Percentiles rank a stretch among this genome's conserved stretches.
phyloP scores from a whole-genome alignment of 2,329 filamentous ascomycete genomes.

The Trichoderma asperellum region DNA sequence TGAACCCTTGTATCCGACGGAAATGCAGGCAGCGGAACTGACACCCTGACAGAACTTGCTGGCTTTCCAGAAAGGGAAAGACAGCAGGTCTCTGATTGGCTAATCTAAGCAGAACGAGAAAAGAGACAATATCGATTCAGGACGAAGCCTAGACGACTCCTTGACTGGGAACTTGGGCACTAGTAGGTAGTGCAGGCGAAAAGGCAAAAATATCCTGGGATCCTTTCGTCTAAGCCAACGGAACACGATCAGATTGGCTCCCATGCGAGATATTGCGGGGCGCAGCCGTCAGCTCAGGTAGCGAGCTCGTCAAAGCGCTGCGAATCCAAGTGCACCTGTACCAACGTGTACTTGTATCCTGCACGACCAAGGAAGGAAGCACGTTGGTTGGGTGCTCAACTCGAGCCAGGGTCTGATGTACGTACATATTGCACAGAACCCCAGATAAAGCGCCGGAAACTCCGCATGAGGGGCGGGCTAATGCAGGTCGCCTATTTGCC shows the following conservation, averaged over 20 bases:
- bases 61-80: not conserved
- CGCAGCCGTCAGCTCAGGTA: not conserved
- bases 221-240: constrained; percentile 4
- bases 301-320: not conserved
- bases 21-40: not conserved
- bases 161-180: not conserved
- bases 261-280: not conserved
- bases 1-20: not conserved
- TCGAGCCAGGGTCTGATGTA: not conserved
- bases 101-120: not conserved
- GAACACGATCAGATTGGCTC: constrained; percentile 18
- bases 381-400: not conserved
- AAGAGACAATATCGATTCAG: constrained; percentile 2
- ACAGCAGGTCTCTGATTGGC: not conserved
- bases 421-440: not conserved
- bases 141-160: not conserved
- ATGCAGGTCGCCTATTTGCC: constrained; percentile 23
- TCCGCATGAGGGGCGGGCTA: constrained; percentile 15
- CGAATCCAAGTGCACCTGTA: not conserved
- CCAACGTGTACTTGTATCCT: not conserved
- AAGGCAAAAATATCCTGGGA: not conserved
- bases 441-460: not conserved
- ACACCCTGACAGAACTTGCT: not conserved
- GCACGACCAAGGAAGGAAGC: not conserved
- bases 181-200: not conserved